Evolutionary conservation across 1,284 basidiomycete species (phyloP), one percentile per base, ranked within the genome.

Genomic region (Boletus calvinii): DNA sequence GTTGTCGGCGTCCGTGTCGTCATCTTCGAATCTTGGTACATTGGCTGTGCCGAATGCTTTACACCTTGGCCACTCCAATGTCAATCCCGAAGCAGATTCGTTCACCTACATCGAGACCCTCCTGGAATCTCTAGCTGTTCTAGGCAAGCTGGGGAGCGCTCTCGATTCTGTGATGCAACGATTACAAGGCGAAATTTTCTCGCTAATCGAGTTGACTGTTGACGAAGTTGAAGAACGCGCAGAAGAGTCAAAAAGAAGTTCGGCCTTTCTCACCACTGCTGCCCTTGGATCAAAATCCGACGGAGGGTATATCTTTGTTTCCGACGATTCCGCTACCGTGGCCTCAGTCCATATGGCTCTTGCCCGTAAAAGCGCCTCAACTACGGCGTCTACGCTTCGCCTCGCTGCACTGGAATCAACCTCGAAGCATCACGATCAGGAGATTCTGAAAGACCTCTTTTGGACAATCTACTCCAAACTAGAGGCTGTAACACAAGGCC

Each of bases 401-500:
- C 77, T 94, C n/a, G 79, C 87, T 30, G 83, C 90, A 7, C 71
- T 94, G 58, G 90, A 94, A 62, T 85, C 85, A 4, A 83, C 83
- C 29, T 80, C 81, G 7, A 90, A 89, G 60, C 79, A 85, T 45
- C 73, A 80, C 34, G 87, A 97, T 67, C 87, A 92, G 56, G 90
- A 95, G 62, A 84, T 90, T n/a, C 70, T 98, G 48, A 81, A 79
- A 55, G 97, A 99, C 71, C 77, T 99, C 34, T 98, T 99, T 71
- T 99, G 96, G 95, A 98, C 97, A 4, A 70, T 98, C 15, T 99
- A 94, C 68, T 97, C 94, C 6, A 99, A 99, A 71, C 71, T 99
- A 48, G 89, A 95, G 63, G 97, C 97, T 18, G 90, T 98, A n/a
- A 80, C 92, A 32, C 95, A 99, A 69, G 92, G 94, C 9, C 78